phyloP scores from a whole-genome alignment of 192 early-diverging fungal species.

The Jimgerdemannia lactiflua region DNA sequence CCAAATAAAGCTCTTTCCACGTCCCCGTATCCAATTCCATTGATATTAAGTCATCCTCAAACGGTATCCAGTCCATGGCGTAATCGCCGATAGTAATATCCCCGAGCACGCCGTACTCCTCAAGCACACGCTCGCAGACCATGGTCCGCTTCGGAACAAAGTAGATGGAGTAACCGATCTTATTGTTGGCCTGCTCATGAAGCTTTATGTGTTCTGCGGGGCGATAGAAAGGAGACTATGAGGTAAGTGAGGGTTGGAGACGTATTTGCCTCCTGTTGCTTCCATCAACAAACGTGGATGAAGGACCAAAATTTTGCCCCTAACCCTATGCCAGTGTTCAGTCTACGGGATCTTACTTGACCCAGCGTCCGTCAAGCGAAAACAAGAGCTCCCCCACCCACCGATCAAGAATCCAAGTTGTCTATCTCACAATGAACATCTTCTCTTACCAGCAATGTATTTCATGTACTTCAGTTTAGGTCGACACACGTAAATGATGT shows the following conservation, averaged over 20 bases:
- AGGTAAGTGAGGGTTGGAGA: too few species aligned
- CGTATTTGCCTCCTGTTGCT: too few species aligned
- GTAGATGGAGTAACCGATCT: slow-evolving; percentile 65
- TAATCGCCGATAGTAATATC: slow-evolving; percentile 85
- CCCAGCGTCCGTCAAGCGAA: background rate
- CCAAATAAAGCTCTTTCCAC: slow-evolving; percentile 80
- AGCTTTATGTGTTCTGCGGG: background rate
- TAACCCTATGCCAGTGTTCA: too few species aligned
- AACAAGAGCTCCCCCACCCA: slow-evolving; percentile 5
- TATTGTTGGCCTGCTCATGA: slow-evolving; percentile 9
- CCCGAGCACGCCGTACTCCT: slow-evolving; percentile 90
- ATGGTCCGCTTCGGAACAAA: slow-evolving; percentile 89
- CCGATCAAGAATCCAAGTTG: too few species aligned
- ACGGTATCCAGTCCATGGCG: slow-evolving; percentile 85
- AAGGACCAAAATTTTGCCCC: too few species aligned
- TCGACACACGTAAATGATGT: slow-evolving; percentile 81
- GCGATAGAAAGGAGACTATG: slow-evolving; percentile 17
- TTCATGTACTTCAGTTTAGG: slow-evolving; percentile 80
- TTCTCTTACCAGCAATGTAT: slow-evolving; percentile 67
- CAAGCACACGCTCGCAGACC: slow-evolving; percentile 91
- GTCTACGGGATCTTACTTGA: slow-evolving; percentile 6
- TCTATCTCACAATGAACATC: background rate
- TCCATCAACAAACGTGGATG: too few species aligned
- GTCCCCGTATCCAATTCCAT: slow-evolving; percentile 78
- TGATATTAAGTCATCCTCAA: slow-evolving; percentile 88